phyloP scores from a whole-genome alignment of 331 rosid genomes.

The Cydonia oblonga region DNA sequence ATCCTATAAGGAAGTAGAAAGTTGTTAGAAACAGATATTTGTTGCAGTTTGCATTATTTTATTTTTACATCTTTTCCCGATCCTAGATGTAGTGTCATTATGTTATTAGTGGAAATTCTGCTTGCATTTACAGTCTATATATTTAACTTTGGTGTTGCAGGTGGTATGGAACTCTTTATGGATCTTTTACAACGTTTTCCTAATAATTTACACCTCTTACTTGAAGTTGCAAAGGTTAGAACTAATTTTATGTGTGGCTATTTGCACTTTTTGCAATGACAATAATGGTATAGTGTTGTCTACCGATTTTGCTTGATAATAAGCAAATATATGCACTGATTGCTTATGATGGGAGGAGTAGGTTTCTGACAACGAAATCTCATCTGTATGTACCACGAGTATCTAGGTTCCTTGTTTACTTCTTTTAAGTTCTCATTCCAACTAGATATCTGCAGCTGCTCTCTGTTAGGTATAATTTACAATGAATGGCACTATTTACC shows the following conservation, averaged over 20 bases:
- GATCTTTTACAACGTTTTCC: conserved; percentile 97
- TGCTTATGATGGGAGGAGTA: neutral
- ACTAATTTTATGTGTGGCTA: conserved; percentile 9
- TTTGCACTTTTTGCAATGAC: conserved; percentile 1
- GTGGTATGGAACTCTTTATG: conserved; percentile 76
- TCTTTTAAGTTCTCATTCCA: neutral
- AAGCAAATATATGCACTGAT: neutral
- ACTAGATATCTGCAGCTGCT: neutral
- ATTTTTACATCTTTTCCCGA: neutral
- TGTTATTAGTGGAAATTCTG: neutral
- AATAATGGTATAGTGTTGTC: neutral
- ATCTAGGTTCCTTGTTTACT: neutral
- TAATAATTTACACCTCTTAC: conserved; percentile 70
- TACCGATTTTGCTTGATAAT: neutral
- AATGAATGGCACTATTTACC: neutral
- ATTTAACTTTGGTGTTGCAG: conserved; percentile 33
- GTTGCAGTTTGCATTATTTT: neutral
- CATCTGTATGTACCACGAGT: neutral
- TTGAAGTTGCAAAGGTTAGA: conserved; percentile 91
- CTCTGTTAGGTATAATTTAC: neutral
- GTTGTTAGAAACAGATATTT: neutral
- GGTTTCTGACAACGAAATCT: neutral
- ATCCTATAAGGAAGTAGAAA: neutral
- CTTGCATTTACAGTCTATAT: neutral
- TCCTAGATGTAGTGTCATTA: neutral